A percentile compares a stretch with the other conserved stretches of the same genome.
These are phyloP conservation scores for Ustanciosporium gigantosporum DNA, from an alignment of 1,284 basidiomycete genomes.

Conservation along the genomic window DNA sequence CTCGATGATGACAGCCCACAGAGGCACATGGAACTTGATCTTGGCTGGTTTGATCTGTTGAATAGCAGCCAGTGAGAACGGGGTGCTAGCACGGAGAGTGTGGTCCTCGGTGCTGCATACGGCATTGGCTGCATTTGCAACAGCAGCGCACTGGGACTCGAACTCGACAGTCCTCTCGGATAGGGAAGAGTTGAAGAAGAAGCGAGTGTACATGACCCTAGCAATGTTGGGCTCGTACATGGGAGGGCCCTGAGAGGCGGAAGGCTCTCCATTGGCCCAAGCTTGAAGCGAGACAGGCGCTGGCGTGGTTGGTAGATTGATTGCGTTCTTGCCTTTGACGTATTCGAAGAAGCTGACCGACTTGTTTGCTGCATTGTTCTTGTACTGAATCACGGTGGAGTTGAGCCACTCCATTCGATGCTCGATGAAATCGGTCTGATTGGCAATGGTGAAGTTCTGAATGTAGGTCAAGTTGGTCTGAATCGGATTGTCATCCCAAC, in stretches of 20 bases:
- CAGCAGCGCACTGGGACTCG: conserved; percentile 21
- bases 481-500: conserved; percentile 31
- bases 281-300: conserved; percentile 39
- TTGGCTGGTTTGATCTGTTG: conserved; percentile 10
- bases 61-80: conserved; percentile 19
- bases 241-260: conserved; percentile 37
- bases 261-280: conserved; percentile 44
- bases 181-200: conserved; percentile 54
- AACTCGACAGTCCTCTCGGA: conserved; percentile 36
- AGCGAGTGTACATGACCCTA: conserved; percentile 45
- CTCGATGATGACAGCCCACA: conserved; percentile 33
- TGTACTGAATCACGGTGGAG: conserved; percentile 29
- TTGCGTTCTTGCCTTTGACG: conserved; percentile 20
- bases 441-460: conserved; percentile 33
- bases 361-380: conserved; percentile 31
- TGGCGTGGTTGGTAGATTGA: conserved; percentile 39
- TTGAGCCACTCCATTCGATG: conserved; percentile 52
- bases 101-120: conserved; percentile 48
- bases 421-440: conserved; percentile 26
- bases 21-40: conserved; percentile 19
- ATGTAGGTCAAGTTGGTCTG: conserved; percentile 30
- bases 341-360: conserved; percentile 20
- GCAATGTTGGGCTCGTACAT: conserved; percentile 23
- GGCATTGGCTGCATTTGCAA: conserved; percentile 7
- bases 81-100: conserved; percentile 35